Evolutionary conservation across 2,329 filamentous ascomycete genomes (phyloP).

Genomic region (Colletotrichum tofieldiae): DNA sequence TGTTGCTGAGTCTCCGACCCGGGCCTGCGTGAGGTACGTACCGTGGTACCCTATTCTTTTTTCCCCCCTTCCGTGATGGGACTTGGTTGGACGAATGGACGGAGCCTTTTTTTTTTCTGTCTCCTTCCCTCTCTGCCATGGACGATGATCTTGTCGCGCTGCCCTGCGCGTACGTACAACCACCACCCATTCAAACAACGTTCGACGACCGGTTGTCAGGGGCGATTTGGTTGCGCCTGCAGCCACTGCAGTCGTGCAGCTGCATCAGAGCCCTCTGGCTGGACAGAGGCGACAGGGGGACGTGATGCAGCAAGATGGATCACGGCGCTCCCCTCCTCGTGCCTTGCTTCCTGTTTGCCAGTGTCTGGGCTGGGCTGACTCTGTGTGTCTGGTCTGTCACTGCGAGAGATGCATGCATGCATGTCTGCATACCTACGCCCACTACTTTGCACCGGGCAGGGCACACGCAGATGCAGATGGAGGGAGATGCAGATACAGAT

Average conservation of each 20-base stretch:
- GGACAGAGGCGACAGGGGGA: conserved; percentile 39
- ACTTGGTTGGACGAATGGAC: not conserved
- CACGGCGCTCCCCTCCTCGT: not conserved
- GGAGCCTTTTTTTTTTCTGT: not conserved
- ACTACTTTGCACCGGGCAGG: not conserved
- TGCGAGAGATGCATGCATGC: not conserved
- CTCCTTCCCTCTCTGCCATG: conserved; percentile 4
- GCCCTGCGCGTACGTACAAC: not conserved
- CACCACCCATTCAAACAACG: conserved; percentile 6
- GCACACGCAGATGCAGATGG: conserved; percentile 23
- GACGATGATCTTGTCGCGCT: conserved; percentile 16
- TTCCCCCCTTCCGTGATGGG: not conserved
- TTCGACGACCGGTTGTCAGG: conserved; percentile 48
- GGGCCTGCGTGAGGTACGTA: not conserved
- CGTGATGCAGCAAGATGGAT: conserved; percentile 7
- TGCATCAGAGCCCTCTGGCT: conserved; percentile 31
- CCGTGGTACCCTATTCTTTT: not conserved
- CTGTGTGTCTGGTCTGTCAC: not conserved
- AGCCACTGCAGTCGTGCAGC: conserved; percentile 37
- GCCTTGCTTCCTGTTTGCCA: conserved; percentile 31
- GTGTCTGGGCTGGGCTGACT: conserved; percentile 13
- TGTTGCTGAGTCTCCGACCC: not conserved
- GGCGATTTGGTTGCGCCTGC: conserved; percentile 50
- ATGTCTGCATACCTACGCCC: not conserved
- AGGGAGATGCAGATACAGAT: conserved; percentile 20